Base-by-base conservation (phyloP, 768 basidiomycete species). In the Hericium coralloides region DNA sequence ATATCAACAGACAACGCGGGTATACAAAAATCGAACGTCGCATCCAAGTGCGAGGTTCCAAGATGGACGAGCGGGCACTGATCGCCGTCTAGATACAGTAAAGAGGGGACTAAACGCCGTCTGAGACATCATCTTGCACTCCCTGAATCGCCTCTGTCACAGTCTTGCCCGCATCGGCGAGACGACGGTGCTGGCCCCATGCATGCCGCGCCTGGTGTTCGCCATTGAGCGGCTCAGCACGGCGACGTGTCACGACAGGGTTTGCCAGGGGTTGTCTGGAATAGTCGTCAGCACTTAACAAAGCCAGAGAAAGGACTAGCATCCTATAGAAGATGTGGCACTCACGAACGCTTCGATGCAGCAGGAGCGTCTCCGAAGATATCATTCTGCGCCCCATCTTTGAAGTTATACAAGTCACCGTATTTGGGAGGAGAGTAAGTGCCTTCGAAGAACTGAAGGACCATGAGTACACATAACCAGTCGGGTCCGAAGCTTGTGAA, bases 371-470 rank as follows among this genome's bases (percentile, higher is more conserved):
- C 56, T 36, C 58, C 56, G 61, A 77, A 77, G 59, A 78, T 70
- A 61, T 77, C 70, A 22, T 66, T 60, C 65, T 79, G 77, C 7
- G 74, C 73, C 43, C 79, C 79, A 57, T 78, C 69, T 1, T 23
- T 48, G 64, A 74, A 79, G 53, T 73, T 70, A 63, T 73, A 79
- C 17, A 67, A 55, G 36, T 61, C 58, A 48, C 66, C 70, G 63
- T 79, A 79, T 23, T 61, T 55, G n/a, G 70, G 71, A 7, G 71
- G 66, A 18, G 47, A 17, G 55, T 67, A 64, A 0, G 59, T 59
- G 55, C 56, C 69, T 58, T 73, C 70, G 49, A 65, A 66, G 66
- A 70, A 68, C 71, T 71, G 59, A 10, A 51, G 26, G 17, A 48
- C 39, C 31, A 17, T 18, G 49, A 43, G 54, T 39, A 5, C 25